Base-by-base conservation (phyloP, 257 asterid species). In the Henckelia pumila region DNA sequence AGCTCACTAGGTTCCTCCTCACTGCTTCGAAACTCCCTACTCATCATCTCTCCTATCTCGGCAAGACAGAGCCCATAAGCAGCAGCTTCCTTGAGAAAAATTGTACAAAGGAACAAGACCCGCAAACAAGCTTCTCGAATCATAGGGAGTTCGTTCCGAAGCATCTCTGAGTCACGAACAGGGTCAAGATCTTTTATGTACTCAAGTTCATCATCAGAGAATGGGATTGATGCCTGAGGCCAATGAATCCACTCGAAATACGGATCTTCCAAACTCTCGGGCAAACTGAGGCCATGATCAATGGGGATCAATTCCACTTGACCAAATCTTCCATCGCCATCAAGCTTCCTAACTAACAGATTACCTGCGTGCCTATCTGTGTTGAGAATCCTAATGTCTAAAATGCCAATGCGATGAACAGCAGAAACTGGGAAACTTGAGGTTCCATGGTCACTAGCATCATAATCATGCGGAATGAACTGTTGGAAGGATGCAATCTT, bases 31-130 rank as follows among this genome's bases (percentile, higher is more conserved):
- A 91, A 85, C 79, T 85, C 97, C 76, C 97, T 67, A 59, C 91
- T 94, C 99, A 94, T 94, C 97, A 94, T 94, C 79, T 88, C 96
- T 40, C 96, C 99, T 62, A 94, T 91, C 86, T 94, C 97, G 57
- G 97, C 89, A 69, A 94, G 95, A 71, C 95, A 94, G 8, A 94
- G 87, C 59, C 97, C 97, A 74, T 79, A 69, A 1, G 74, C 79
- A 60, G 93, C 95, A 59, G 96, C 97, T 75, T 85, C 97, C 74
- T 94, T 87, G 63, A 91, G 88, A 74, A 94, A 94, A 75, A 81
- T 71, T 30, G 96, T 91, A 76, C 95, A 91, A 58, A 94, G 85
- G 70, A 72, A 63, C 74, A 94, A 77, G 67, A 94, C 89, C 0
- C 96, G 91, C 69, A 94, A 76, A 75, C 99, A 94, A 69, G 97